These are phyloP conservation scores for Cladosporium sp. DNA, from an alignment of 2,329 filamentous ascomycete genomes.

Conservation along the genomic window DNA sequence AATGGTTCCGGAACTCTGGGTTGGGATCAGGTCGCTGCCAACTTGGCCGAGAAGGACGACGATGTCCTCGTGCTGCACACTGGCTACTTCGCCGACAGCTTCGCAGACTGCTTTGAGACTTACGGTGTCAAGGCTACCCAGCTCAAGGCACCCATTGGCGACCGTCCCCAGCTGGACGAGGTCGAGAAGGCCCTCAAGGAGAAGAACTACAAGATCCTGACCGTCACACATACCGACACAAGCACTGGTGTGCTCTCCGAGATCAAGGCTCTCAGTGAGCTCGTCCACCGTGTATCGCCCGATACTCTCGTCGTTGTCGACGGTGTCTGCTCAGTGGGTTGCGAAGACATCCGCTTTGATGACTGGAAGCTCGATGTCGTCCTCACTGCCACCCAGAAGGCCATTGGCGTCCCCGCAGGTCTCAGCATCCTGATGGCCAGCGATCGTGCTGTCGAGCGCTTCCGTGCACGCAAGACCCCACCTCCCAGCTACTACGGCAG, in stretches of 20 bases:
- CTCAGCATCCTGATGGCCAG: slow-evolving; percentile 94
- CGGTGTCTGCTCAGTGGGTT: slow-evolving; percentile 94
- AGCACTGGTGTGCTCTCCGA: slow-evolving; percentile 95
- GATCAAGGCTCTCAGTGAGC: slow-evolving; percentile 76
- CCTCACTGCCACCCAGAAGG: slow-evolving; percentile 93
- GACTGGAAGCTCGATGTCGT: slow-evolving; percentile 92
- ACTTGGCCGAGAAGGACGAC: slow-evolving; percentile 85
- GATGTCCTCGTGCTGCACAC: slow-evolving; percentile 91
- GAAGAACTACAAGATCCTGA: slow-evolving; percentile 92
- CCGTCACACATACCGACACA: slow-evolving; percentile 95
- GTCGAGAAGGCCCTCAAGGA: slow-evolving; percentile 85
- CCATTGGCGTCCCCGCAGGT: slow-evolving; percentile 91
- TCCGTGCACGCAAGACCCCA: slow-evolving; percentile 77
- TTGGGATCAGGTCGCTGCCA: slow-evolving; percentile 95
- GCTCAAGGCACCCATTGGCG: slow-evolving; percentile 84
- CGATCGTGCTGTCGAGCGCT: slow-evolving; percentile 76
- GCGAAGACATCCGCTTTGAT: slow-evolving; percentile 94
- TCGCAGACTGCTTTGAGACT: slow-evolving; percentile 85
- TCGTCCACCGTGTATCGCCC: slow-evolving; percentile 83
- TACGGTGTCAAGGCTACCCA: slow-evolving; percentile 91
- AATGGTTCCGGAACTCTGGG: slow-evolving; percentile 93
- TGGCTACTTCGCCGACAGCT: slow-evolving; percentile 95
- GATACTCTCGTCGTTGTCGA: slow-evolving; percentile 91
- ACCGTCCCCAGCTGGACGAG: slow-evolving; percentile 80
- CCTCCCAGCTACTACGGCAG: slow-evolving; percentile 91